Evolutionary conservation across 805 yeast species (phyloP), one percentile per base, ranked within the genome.

Genomic region (Nakazawaea pomicola): DNA sequence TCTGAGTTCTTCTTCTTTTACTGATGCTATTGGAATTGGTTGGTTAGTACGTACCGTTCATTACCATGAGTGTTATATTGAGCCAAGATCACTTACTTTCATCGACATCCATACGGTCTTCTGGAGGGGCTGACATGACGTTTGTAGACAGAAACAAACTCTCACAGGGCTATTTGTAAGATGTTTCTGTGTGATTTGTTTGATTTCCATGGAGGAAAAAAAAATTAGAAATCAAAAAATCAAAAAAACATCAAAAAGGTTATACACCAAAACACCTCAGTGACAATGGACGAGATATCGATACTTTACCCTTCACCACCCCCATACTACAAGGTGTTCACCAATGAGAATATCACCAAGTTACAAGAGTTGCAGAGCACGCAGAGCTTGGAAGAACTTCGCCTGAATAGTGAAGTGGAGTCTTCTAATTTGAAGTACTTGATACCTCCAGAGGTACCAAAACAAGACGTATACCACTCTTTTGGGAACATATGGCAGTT

Each of bases 251-350:
- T 24, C 68, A 59, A 32, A 29, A 12, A 27, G 19, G 25, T 9
- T 12, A 24, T 21, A 23, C 15, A 3, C 11, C 15, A 20, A 33
- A 10, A 10, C 28, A 33, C 29, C 5, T 16, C 17, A 68, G 67
- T 38, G 67, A 68, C 41, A 56, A 44, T 32, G 46, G 53, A 39
- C 31, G 57, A 50, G 14, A 62, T 72, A 27, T 73, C 96, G 12
- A 78, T 96, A 6, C 68, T 91, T 31, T 93, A 86, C 51, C 99
- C 99, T 2, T 95, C 95, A 1, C 98, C 99, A 2, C 99, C 99
- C 7, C 84, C 85, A 7, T 87, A 77, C 55, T 74, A 78, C 49
- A 76, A 78, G 55, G 76, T 71, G 52, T 91, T 87, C 65, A 86
- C 95, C 0, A 55, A 65, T 3, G 85, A 76, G 45, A 88, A 89